phyloP scores from a whole-genome alignment of 1,284 basidiomycete genomes.

The Cyathus pygmaeus region DNA sequence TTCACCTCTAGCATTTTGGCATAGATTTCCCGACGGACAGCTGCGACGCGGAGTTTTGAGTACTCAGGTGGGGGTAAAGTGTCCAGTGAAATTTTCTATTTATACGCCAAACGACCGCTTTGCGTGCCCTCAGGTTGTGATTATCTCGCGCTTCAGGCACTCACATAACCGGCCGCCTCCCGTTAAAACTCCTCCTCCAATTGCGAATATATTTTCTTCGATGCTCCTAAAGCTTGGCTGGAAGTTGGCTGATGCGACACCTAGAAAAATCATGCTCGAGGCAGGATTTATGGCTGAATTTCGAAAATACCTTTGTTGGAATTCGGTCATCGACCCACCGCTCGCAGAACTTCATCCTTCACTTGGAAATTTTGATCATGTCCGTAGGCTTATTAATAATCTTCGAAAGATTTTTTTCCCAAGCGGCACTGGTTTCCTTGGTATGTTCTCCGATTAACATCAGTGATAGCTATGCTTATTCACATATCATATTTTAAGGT shows the following conservation, averaged over 20 bases:
- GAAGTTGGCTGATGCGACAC: constrained; percentile 37
- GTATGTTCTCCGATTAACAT: constrained; percentile 7
- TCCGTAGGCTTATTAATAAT: constrained; percentile 20
- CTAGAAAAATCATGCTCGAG: constrained; percentile 24
- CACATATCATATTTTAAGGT: not conserved
- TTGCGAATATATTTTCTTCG: constrained; percentile 16
- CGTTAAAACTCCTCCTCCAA: no score
- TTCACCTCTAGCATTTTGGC: constrained; percentile 28
- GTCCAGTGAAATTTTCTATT: constrained; percentile 20
- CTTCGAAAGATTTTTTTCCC: constrained; percentile 19
- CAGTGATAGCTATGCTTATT: not conserved
- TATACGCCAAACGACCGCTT: constrained; percentile 24
- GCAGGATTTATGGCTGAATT: constrained; percentile 27
- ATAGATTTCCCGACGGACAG: constrained; percentile 10
- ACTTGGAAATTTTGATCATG: constrained; percentile 31
- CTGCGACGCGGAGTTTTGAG: constrained; percentile 10
- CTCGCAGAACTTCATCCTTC: constrained; percentile 34
- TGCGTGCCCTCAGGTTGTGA: constrained; percentile 17
- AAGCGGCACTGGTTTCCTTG: constrained; percentile 29
- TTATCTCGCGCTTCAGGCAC: no score
- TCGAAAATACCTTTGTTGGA: constrained; percentile 24
- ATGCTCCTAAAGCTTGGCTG: constrained; percentile 22
- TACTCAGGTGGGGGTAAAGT: constrained; percentile 7
- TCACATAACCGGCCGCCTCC: no score
- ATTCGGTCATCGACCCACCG: no score